A percentile compares a stretch with the other conserved stretches of the same genome.
Conservation (phyloP, 1,139 yeast species). For the Saccharomyces hybrid region DNA sequence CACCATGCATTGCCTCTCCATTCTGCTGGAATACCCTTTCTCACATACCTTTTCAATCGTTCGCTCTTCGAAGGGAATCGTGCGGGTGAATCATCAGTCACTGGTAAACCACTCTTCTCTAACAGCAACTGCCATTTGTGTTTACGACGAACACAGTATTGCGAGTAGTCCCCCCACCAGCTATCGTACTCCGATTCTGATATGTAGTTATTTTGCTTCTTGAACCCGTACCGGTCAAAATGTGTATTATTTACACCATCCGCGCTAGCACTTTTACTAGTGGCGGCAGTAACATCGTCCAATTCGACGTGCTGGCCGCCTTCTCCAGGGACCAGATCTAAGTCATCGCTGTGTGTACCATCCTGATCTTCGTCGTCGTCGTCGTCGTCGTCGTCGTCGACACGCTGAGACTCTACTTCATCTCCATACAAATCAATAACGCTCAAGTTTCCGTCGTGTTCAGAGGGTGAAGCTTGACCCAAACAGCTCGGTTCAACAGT, state of each 20-base stretch:
- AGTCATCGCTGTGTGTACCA: constrained; percentile 1
- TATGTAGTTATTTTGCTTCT: constrained; percentile 49
- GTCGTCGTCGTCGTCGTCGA: constrained; percentile 4
- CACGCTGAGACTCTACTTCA: constrained; percentile 15
- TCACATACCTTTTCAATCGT: constrained; percentile 69
- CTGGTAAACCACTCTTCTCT: constrained; percentile 58
- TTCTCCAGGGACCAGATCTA: background rate
- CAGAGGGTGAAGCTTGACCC: background rate
- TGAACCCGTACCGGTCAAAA: constrained; percentile 80
- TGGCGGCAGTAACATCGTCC: background rate
- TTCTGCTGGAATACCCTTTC: constrained; percentile 92
- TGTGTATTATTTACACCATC: constrained; percentile 16
- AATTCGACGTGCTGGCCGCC: background rate
- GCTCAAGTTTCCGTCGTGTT: constrained; percentile 12
- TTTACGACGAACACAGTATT: constrained; percentile 53
- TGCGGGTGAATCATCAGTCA: constrained; percentile 31
- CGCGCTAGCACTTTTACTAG: constrained; percentile 12
- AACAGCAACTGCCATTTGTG: constrained; percentile 67
- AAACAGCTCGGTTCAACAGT: constrained; percentile 1
- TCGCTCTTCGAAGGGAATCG: constrained; percentile 82
- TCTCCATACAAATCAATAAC: constrained; percentile 26
- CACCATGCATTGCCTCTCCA: constrained; percentile 99
- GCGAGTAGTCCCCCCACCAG: constrained; percentile 69
- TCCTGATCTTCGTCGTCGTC: constrained; percentile 6
- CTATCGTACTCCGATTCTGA: constrained; percentile 51